Conservation (phyloP, 1,284 basidiomycete species). For the Moniliella sp. region DNA sequence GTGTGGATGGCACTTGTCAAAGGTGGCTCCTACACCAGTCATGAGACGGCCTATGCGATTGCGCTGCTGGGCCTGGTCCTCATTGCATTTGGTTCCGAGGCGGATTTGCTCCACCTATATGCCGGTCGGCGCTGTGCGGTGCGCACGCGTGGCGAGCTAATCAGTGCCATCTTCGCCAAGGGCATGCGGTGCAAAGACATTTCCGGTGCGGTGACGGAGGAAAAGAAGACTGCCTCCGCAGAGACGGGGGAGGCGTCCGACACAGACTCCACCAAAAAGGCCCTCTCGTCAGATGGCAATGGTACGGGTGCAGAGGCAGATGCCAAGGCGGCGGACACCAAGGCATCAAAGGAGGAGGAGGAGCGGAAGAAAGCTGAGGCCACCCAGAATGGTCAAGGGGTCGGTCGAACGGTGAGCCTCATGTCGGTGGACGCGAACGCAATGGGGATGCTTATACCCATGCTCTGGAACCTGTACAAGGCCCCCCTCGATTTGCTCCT, state of each 20-base stretch:
- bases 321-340: too few species aligned
- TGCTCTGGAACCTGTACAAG: conserved; percentile 6
- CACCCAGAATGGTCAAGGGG: conserved; percentile 1
- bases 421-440: too few species aligned
- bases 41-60: conserved; percentile 8
- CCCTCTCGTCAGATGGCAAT: too few species aligned
- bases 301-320: too few species aligned
- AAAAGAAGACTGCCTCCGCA: too few species aligned
- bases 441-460: too few species aligned
- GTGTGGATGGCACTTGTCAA: too few species aligned
- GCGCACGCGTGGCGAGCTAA: conserved; percentile 51
- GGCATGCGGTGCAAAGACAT: conserved; percentile 64
- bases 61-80: conserved; percentile 7
- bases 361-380: too few species aligned
- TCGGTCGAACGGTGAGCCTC: conserved; percentile 12
- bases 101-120: conserved; percentile 57
- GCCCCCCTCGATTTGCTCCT: conserved; percentile 13
- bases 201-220: conserved; percentile 51
- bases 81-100: conserved; percentile 8
- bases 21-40: neutral
- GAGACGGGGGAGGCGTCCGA: too few species aligned
- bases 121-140: conserved; percentile 46
- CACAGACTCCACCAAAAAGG: too few species aligned
- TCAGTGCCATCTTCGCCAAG: conserved; percentile 69
- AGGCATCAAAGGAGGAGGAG: too few species aligned